These are phyloP conservation scores for Podaxis carcinomalis DNA, from an alignment of 768 basidiomycete genomes.

Conservation along the genomic window DNA sequence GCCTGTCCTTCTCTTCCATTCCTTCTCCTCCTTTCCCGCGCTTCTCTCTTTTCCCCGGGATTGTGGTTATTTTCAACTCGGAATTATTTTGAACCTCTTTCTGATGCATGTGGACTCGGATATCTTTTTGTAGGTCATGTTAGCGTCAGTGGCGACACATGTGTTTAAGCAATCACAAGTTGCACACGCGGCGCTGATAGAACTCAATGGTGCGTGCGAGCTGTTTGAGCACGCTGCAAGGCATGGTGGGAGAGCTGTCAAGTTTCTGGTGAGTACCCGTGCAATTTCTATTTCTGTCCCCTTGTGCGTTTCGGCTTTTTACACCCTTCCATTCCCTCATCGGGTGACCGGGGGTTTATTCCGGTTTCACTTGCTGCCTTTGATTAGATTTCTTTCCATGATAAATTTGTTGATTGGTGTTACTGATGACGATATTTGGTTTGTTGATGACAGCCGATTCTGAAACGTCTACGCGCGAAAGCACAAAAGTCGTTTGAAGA, in stretches of 20 bases:
- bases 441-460: constrained; percentile 47
- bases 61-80: background rate
- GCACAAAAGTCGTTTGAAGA: constrained; percentile 48
- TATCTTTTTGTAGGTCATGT: constrained; percentile 51
- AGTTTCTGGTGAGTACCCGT: constrained; percentile 52
- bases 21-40: too few species aligned
- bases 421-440: background rate
- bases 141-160: constrained; percentile 74
- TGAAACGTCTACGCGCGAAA: constrained; percentile 57
- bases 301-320: background rate
- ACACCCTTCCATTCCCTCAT: too few species aligned
- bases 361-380: background rate
- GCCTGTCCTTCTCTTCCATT: too few species aligned
- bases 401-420: background rate
- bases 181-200: constrained; percentile 64
- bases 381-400: background rate
- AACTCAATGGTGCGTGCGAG: constrained; percentile 57
- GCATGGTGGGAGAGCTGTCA: constrained; percentile 63
- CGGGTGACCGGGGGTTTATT: too few species aligned
- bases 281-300: background rate
- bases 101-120: background rate
- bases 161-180: constrained; percentile 57
- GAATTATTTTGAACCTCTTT: background rate
- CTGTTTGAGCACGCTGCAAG: constrained; percentile 61
- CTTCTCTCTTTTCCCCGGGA: background rate